Percentiles rank a stretch among this genome's conserved stretches.
Evolutionary conservation across 768 basidiomycete species (phyloP).

Genomic region (Suillus clintonianus): DNA sequence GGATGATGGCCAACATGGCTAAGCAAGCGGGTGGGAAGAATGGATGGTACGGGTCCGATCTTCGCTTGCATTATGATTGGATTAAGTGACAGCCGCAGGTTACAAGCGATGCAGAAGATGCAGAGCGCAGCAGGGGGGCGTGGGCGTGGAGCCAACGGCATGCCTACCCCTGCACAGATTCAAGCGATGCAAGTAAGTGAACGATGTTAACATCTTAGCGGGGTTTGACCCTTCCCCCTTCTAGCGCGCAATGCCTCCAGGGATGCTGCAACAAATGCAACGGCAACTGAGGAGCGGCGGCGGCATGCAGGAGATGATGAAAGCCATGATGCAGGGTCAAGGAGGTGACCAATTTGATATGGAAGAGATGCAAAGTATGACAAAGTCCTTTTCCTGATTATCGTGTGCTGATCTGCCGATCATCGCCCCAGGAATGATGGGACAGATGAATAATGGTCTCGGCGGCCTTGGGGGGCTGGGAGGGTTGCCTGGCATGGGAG

Average conservation of each 20-base stretch:
- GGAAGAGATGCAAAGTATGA: constrained; percentile 90
- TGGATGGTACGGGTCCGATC: constrained; percentile 64
- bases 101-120: constrained; percentile 92
- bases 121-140: constrained; percentile 84
- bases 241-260: constrained; percentile 91
- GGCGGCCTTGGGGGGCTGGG: constrained; percentile 57
- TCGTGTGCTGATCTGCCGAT: constrained; percentile 6
- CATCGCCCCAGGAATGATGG: constrained; percentile 73
- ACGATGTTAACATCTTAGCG: not conserved
- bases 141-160: constrained; percentile 82
- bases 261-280: constrained; percentile 94
- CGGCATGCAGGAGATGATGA: constrained; percentile 98
- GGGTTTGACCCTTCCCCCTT: constrained; percentile 7
- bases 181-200: constrained; percentile 85
- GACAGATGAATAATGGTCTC: constrained; percentile 70
- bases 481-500: constrained; percentile 52
- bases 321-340: constrained; percentile 94
- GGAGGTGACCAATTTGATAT: constrained; percentile 89
- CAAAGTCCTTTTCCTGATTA: constrained; percentile 9
- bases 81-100: constrained; percentile 42
- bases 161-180: constrained; percentile 92
- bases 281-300: constrained; percentile 77
- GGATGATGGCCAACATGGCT: constrained; percentile 99
- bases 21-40: constrained; percentile 98
- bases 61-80: constrained; percentile 1